A percentile compares a stretch with the other conserved stretches of the same genome.
These are phyloP conservation scores for Ensete ventricosum DNA, from an alignment of 176 grass and related monocot genomes.

Conservation along the genomic window DNA sequence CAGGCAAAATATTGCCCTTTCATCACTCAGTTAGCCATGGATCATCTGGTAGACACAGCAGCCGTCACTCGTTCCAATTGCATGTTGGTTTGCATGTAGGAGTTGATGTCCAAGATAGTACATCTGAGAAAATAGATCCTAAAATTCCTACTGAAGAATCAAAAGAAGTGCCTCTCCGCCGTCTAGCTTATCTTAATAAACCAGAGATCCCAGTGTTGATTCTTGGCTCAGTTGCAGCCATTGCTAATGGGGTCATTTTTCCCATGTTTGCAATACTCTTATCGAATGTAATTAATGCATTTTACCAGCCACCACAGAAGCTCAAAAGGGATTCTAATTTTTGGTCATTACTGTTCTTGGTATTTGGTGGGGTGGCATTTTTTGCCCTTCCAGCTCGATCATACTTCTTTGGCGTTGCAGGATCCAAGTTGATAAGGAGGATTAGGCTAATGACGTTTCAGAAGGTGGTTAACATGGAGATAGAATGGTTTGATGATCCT, in stretches of 20 bases:
- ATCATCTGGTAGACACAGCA: constrained; percentile 58
- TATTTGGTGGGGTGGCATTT: constrained; percentile 72
- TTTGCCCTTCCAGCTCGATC: constrained; percentile 55
- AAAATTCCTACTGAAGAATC: constrained; percentile 20
- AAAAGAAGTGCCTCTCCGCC: constrained; percentile 56
- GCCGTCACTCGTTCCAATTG: constrained; percentile 51
- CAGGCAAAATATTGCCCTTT: constrained; percentile 45
- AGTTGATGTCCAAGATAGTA: constrained; percentile 44
- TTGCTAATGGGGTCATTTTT: constrained; percentile 59
- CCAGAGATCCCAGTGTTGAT: constrained; percentile 59
- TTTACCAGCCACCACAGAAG: constrained; percentile 64
- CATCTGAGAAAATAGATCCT: constrained; percentile 24
- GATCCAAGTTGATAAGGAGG: constrained; percentile 71
- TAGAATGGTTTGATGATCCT: constrained; percentile 80
- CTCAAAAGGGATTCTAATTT: constrained; percentile 67
- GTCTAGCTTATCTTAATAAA: constrained; percentile 71
- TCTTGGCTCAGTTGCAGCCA: constrained; percentile 55
- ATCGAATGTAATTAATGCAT: constrained; percentile 75
- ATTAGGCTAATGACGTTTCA: constrained; percentile 89
- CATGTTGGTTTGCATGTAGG: constrained; percentile 50
- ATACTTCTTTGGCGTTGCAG: constrained; percentile 80
- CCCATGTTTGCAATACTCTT: constrained; percentile 67
- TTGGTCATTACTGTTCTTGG: constrained; percentile 82
- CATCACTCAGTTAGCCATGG: constrained; percentile 42
- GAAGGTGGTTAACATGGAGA: constrained; percentile 85